A percentile compares a stretch with the other conserved stretches of the same genome.
These are phyloP conservation scores for Phalaenopsis aphrodite DNA, from an alignment of 106 monocot genomes.

Conservation along the genomic window DNA sequence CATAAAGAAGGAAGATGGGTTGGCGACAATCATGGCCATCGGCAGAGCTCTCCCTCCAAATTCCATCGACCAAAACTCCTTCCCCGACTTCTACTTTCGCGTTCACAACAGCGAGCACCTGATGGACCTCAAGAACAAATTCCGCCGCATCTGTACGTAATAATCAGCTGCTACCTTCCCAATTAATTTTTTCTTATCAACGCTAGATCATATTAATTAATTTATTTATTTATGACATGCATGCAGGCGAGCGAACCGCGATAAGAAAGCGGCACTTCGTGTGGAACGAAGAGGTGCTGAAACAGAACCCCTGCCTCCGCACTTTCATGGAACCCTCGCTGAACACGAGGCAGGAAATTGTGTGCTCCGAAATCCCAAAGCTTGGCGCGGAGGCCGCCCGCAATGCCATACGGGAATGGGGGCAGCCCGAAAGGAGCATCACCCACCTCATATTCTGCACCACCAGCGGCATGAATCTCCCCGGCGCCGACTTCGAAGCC, in stretches of 20 bases:
- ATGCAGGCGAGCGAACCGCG: slow-evolving; percentile 4
- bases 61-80: slow-evolving; percentile 11
- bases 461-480: slow-evolving; percentile 4
- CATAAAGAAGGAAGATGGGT: slow-evolving; percentile 6
- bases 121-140: slow-evolving; percentile 20
- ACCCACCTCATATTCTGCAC: slow-evolving; percentile 14
- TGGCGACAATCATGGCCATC: slow-evolving; percentile 18
- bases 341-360: slow-evolving; percentile 11
- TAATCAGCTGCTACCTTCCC: too few relatives aligned
- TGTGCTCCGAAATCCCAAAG: slow-evolving; percentile 9
- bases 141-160: neutral
- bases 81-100: slow-evolving; percentile 20
- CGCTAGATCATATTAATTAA: neutral
- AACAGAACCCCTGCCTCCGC: slow-evolving; percentile 6
- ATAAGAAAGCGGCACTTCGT: slow-evolving; percentile 9
- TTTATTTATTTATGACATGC: too few relatives aligned
- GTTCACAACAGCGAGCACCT: neutral
- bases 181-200: too few relatives aligned
- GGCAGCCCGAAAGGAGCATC: slow-evolving; percentile 14
- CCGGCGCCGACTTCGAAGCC: slow-evolving; percentile 17
- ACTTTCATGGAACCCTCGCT: slow-evolving; percentile 14
- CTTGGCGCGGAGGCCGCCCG: slow-evolving; percentile 9
- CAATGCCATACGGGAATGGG: slow-evolving; percentile 16
- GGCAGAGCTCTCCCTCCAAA: slow-evolving; percentile 18
- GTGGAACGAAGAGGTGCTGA: neutral